Evolutionary conservation across 164 flowering plant genomes (phyloP).

Genomic region (Annona squamosa): DNA sequence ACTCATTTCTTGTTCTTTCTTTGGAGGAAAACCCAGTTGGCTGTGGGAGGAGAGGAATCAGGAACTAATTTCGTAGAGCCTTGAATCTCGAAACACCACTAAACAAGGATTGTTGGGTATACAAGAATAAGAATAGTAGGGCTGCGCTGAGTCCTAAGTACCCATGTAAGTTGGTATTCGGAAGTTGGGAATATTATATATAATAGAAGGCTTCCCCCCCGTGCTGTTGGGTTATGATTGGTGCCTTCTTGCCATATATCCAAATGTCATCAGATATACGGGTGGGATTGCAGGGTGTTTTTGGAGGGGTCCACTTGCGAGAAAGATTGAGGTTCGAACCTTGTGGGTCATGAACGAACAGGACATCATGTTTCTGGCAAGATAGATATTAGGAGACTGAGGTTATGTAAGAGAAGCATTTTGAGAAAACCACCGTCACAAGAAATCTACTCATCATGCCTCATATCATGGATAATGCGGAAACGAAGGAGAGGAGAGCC

Average conservation of each 20-base stretch:
- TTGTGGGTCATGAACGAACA: not conserved
- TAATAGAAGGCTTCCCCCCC: not conserved
- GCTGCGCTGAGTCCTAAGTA: not conserved
- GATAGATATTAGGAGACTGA: conserved; percentile 4
- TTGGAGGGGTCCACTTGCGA: not conserved
- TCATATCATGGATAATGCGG: not conserved
- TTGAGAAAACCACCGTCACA: conserved; percentile 32
- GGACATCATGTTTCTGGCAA: not conserved
- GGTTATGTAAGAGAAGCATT: conserved; percentile 9
- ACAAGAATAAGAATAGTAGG: not conserved
- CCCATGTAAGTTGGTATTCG: not conserved
- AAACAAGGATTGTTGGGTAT: not conserved
- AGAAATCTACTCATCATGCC: conserved; percentile 24
- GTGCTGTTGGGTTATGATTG: conserved; percentile 6
- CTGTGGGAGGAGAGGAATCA: not conserved
- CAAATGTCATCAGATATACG: not conserved
- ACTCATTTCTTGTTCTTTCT: conserved; percentile 34
- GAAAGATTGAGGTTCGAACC: not conserved
- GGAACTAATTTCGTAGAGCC: no score
- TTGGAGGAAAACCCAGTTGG: not conserved
- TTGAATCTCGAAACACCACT: not conserved
- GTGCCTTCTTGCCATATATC: not conserved
- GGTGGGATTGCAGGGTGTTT: conserved; percentile 4
- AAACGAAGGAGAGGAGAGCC: no score
- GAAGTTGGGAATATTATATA: conserved; percentile 5